phyloP scores from a whole-genome alignment of 345 rosid genomes.

The Hevea brasiliensis region DNA sequence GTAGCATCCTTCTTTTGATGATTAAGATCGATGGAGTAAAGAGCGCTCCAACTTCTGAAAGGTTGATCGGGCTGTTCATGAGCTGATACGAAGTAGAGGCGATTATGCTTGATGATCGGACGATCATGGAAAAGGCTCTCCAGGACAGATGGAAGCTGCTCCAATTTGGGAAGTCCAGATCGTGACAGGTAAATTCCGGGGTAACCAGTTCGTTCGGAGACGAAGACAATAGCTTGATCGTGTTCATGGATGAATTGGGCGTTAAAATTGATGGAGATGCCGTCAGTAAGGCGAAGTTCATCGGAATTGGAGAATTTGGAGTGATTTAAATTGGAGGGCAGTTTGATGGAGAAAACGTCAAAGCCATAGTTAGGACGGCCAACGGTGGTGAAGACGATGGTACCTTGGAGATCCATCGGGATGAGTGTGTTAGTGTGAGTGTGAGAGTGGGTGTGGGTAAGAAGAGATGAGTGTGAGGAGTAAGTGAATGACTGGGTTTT shows the following conservation, averaged over 20 bases:
- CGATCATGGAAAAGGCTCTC: constrained; percentile 79
- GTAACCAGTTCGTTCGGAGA: constrained; percentile 68
- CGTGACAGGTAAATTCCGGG: constrained; percentile 46
- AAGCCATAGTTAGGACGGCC: constrained; percentile 73
- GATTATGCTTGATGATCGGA: constrained; percentile 47
- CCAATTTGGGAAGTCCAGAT: constrained; percentile 38
- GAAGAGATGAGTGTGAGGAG: not conserved
- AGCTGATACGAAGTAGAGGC: constrained; percentile 71
- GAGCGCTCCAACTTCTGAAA: constrained; percentile 70
- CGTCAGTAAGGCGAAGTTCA: constrained; percentile 65
- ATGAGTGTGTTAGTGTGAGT: not conserved
- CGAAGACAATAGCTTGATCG: constrained; percentile 43
- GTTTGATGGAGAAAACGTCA: constrained; percentile 56
- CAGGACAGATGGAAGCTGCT: constrained; percentile 47
- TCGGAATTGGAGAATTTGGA: constrained; percentile 8
- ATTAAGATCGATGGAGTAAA: constrained; percentile 41
- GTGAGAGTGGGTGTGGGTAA: not conserved
- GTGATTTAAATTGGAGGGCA: constrained; percentile 26
- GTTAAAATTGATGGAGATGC: constrained; percentile 69
- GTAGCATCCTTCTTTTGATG: constrained; percentile 8
- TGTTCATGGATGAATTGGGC: constrained; percentile 52
- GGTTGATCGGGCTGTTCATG: constrained; percentile 60
- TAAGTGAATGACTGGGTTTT: not conserved
- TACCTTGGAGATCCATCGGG: constrained; percentile 60
- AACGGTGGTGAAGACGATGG: constrained; percentile 62